phyloP scores from a whole-genome alignment of 2,329 filamentous ascomycete genomes.

The Neobulgaria alba region DNA sequence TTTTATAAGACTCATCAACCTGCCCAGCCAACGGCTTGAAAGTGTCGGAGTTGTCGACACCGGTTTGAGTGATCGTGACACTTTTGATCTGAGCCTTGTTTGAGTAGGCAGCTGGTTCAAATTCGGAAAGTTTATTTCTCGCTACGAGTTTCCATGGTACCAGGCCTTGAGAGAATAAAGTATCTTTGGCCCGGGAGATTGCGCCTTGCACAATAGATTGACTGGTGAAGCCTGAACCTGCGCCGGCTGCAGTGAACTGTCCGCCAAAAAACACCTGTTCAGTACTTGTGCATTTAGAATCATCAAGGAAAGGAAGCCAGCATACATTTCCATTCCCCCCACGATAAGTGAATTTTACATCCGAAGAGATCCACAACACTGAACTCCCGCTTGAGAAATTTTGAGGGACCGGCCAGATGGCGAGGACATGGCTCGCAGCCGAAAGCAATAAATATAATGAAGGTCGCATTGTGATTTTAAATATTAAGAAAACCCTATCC shows the following conservation, averaged over 20 bases:
- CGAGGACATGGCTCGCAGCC: background rate
- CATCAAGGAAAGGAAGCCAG: background rate
- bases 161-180: conserved; percentile 60
- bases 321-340: background rate
- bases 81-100: conserved; percentile 44
- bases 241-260: conserved; percentile 9
- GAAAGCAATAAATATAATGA: too few relatives aligned
- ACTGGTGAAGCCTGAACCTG: conserved; percentile 28
- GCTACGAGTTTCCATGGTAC: conserved; percentile 72
- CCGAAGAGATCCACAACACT: conserved; percentile 6
- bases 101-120: conserved; percentile 48
- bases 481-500: too few relatives aligned
- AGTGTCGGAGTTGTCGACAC: conserved; percentile 41
- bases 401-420: conserved; percentile 9
- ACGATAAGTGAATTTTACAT: conserved; percentile 5
- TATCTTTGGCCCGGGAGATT: conserved; percentile 49
- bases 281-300: conserved; percentile 17
- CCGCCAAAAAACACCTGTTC: conserved; percentile 21
- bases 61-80: conserved; percentile 55
- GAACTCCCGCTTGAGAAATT: conserved; percentile 3
- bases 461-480: too few relatives aligned
- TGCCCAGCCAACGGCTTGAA: conserved; percentile 53
- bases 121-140: conserved; percentile 46
- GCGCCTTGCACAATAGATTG: conserved; percentile 46
- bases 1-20: conserved; percentile 63